Percentiles rank a stretch among this genome's conserved stretches.
phyloP scores from a whole-genome alignment of 2,329 filamentous ascomycete genomes.

The Aspergillus ustus region DNA sequence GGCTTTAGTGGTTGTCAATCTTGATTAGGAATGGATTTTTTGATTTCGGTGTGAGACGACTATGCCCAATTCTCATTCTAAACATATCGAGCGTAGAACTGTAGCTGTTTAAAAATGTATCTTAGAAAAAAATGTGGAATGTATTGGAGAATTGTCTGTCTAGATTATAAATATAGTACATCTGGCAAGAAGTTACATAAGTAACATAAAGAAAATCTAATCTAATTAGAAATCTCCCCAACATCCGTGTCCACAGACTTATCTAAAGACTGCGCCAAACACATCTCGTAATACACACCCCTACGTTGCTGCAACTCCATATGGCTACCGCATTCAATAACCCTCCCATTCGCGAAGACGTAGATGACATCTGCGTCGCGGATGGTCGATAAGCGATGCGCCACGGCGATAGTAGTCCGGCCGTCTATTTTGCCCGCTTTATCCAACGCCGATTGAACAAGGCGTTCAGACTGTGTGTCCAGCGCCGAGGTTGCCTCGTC shows the following conservation, averaged over 20 bases:
- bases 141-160: background rate
- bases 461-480: slow-evolving; percentile 52
- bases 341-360: slow-evolving; percentile 75
- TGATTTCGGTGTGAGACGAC: slow-evolving; percentile 4
- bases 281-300: slow-evolving; percentile 74
- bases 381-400: slow-evolving; percentile 86
- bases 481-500: slow-evolving; percentile 61
- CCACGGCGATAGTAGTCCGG: slow-evolving; percentile 63
- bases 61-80: background rate
- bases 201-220: background rate
- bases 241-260: background rate
- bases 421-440: slow-evolving; percentile 36
- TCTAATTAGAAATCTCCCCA: background rate
- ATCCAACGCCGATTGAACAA: slow-evolving; percentile 40
- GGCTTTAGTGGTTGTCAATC: slow-evolving; percentile 18
- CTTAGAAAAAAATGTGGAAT: background rate
- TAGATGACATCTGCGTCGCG: slow-evolving; percentile 87
- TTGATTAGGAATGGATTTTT: slow-evolving; percentile 23
- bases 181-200: background rate
- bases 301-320: slow-evolving; percentile 69
- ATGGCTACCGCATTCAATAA: slow-evolving; percentile 83
- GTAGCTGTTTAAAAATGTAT: background rate
- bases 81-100: background rate
- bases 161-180: background rate
- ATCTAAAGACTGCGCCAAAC: slow-evolving; percentile 11